phyloP scores from a whole-genome alignment of 2,329 filamentous ascomycete genomes.

The Arthrinium phaeospermum region DNA sequence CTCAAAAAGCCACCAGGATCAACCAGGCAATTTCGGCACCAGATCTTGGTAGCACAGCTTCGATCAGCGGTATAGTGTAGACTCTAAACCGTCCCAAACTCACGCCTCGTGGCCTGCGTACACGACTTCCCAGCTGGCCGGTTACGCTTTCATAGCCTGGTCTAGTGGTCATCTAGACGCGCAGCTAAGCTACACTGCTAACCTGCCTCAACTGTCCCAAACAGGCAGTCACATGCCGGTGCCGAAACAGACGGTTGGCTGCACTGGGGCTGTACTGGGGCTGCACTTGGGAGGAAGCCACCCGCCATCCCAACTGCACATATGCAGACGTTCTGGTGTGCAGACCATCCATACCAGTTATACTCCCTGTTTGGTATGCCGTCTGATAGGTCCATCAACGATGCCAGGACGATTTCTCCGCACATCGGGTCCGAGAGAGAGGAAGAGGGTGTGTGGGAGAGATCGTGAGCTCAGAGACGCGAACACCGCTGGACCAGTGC shows the following conservation, averaged over 20 bases:
- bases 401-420: too few species aligned
- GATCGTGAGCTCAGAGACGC: not conserved
- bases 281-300: not conserved
- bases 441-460: not conserved
- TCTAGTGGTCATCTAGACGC: not conserved
- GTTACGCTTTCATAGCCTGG: not conserved
- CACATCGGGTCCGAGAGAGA: too few species aligned
- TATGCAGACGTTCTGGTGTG: not conserved
- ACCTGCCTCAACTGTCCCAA: not conserved
- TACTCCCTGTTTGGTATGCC: too few species aligned
- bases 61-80: not conserved
- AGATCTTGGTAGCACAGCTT: not conserved
- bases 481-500: not conserved
- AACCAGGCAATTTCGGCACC: constrained; percentile 1
- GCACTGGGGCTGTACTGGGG: too few species aligned
- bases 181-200: not conserved
- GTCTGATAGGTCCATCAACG: too few species aligned
- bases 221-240: not conserved
- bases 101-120: not conserved
- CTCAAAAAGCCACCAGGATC: not conserved
- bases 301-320: not conserved
- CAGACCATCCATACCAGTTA: not conserved
- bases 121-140: not conserved
- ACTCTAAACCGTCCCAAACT: not conserved
- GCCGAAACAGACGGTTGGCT: not conserved